Conservation (phyloP, 139 green algal species). For the Monoraphidium neglectum region DNA sequence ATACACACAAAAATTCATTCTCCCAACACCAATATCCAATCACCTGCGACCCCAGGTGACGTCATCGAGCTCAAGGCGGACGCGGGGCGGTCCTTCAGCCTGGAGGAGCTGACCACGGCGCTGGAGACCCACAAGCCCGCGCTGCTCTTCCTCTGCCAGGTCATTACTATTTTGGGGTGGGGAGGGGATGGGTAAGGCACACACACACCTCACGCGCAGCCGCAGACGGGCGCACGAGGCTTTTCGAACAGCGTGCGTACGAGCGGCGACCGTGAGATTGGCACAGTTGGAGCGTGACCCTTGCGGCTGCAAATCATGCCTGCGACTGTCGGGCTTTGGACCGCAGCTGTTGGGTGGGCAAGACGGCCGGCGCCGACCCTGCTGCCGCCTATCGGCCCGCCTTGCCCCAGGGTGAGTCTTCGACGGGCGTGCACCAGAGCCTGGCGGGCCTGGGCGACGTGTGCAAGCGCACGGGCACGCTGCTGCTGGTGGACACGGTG, state of each 20-base stretch:
- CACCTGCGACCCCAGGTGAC: conserved; percentile 47
- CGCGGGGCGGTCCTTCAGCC: conserved; percentile 72
- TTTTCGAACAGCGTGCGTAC: too few species aligned
- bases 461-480: conserved; percentile 73
- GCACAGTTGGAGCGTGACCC: too few species aligned
- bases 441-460: conserved; percentile 79
- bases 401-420: conserved; percentile 76
- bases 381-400: background rate
- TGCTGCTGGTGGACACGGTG: conserved; percentile 96
- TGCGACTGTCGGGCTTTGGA: background rate
- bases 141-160: conserved; percentile 87
- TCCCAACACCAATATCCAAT: too few species aligned
- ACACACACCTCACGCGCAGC: too few species aligned
- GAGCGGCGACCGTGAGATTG: too few species aligned
- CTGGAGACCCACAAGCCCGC: conserved; percentile 81
- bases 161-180: too few species aligned
- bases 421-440: conserved; percentile 72
- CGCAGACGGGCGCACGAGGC: too few species aligned
- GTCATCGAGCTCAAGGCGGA: conserved; percentile 76
- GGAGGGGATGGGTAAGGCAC: too few species aligned
- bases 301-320: too few species aligned
- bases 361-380: too few species aligned
- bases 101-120: conserved; percentile 58
- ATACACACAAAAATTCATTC: too few species aligned
- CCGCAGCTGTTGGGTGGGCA: background rate